A percentile compares a stretch with the other conserved stretches of the same genome.
phyloP scores from a whole-genome alignment of 352 stramenopile genomes.

The Pythium aquatile region DNA sequence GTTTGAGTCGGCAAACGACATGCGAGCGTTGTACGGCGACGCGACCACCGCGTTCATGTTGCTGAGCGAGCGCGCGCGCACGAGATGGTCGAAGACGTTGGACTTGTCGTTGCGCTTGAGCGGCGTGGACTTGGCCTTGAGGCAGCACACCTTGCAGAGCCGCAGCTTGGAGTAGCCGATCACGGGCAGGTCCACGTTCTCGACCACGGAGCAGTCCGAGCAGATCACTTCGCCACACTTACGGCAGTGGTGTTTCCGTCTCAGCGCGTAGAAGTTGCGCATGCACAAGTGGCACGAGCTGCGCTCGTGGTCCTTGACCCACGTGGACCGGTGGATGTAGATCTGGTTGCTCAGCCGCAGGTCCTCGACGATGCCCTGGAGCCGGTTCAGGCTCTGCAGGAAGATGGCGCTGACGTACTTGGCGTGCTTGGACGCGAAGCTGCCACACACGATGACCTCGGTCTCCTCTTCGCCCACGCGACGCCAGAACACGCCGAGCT shows the following conservation, averaged over 20 bases:
- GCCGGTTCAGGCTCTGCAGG: slow-evolving; percentile 44
- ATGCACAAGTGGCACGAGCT: slow-evolving; percentile 73
- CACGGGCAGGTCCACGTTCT: slow-evolving; percentile 67
- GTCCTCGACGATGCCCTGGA: slow-evolving; percentile 73
- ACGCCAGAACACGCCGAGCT: slow-evolving; percentile 75
- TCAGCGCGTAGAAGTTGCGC: slow-evolving; percentile 72
- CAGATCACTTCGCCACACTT: slow-evolving; percentile 80
- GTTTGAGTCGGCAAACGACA: slow-evolving; percentile 47
- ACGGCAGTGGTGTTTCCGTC: slow-evolving; percentile 80
- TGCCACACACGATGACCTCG: slow-evolving; percentile 77
- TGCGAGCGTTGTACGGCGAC: slow-evolving; percentile 37
- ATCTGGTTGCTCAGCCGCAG: slow-evolving; percentile 71
- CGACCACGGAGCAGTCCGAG: slow-evolving; percentile 74
- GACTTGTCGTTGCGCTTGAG: slow-evolving; percentile 52
- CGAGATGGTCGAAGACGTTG: slow-evolving; percentile 68
- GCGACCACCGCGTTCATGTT: slow-evolving; percentile 33
- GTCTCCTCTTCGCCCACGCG: slow-evolving; percentile 64
- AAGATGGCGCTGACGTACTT: slow-evolving; percentile 52
- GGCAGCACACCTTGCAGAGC: slow-evolving; percentile 79
- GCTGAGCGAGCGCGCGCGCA: slow-evolving; percentile 53
- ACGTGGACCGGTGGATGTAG: slow-evolving; percentile 71
- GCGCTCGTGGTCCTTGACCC: slow-evolving; percentile 74
- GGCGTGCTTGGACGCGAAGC: slow-evolving; percentile 71
- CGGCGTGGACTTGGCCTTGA: slow-evolving; percentile 69
- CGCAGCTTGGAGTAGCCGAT: slow-evolving; percentile 78